These are phyloP conservation scores for Saccharomycopsis phalli DNA, from an alignment of 1,139 yeast species.

Conservation along the genomic window DNA sequence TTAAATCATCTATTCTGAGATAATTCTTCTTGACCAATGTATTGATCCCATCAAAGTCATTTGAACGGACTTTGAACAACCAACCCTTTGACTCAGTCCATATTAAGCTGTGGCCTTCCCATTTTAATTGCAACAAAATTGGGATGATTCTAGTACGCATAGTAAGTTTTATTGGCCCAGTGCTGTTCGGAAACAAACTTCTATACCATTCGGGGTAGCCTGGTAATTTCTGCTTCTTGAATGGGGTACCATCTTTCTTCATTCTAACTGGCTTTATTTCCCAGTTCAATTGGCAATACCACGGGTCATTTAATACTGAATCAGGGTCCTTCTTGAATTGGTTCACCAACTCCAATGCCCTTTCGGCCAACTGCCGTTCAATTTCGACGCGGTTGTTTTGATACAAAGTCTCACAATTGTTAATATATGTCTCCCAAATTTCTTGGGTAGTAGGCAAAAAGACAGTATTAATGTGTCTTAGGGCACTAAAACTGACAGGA, in stretches of 20 bases:
- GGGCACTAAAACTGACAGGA: constrained; percentile 90
- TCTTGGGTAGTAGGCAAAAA: constrained; percentile 67
- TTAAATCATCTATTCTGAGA: constrained; percentile 23
- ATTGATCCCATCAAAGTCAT: constrained; percentile 33
- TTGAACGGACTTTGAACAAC: constrained; percentile 58
- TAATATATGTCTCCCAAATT: constrained; percentile 63
- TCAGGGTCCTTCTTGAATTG: constrained; percentile 30
- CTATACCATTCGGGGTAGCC: constrained; percentile 96
- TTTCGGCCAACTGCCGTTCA: constrained; percentile 44
- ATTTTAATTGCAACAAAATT: constrained; percentile 60
- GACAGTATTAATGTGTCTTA: constrained; percentile 66
- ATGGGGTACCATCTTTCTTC: constrained; percentile 67
- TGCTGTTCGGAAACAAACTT: constrained; percentile 47
- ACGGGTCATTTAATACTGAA: constrained; percentile 51
- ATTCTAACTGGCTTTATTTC: constrained; percentile 47
- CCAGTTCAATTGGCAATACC: constrained; percentile 93
- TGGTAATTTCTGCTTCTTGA: constrained; percentile 72
- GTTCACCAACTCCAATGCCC: constrained; percentile 54
- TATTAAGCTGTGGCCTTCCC: constrained; percentile 78
- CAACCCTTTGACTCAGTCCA: constrained; percentile 65
- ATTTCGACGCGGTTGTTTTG: constrained; percentile 50
- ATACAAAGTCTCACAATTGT: constrained; percentile 60
- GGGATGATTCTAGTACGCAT: constrained; percentile 74
- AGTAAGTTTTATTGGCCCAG: constrained; percentile 44
- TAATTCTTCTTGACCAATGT: constrained; percentile 41